Conservation (phyloP, 352 stramenopile species). For the Blastocystis sp. region DNA sequence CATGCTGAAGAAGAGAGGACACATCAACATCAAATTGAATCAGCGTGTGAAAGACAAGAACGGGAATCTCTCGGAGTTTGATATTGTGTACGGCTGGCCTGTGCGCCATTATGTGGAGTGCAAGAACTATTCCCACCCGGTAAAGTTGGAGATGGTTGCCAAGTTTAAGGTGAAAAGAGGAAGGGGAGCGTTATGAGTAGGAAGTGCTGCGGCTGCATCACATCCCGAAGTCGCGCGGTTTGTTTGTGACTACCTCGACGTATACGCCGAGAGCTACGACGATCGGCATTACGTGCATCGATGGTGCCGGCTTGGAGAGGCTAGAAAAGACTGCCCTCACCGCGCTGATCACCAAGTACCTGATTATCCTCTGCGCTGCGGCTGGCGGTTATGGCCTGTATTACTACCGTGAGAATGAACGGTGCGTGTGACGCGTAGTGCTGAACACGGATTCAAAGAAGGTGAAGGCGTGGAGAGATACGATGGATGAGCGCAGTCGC, state of each 20-base stretch:
- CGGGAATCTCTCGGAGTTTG: constrained; percentile 67
- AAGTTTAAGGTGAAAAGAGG: constrained; percentile 52
- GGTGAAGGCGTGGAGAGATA: constrained; percentile 7
- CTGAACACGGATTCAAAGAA: constrained; percentile 11
- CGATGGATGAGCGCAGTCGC: background rate
- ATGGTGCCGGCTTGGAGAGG: constrained; percentile 37
- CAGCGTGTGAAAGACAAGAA: constrained; percentile 64
- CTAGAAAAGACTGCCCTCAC: constrained; percentile 55
- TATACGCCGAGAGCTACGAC: constrained; percentile 66
- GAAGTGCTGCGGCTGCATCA: constrained; percentile 60
- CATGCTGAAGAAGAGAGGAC: constrained; percentile 62
- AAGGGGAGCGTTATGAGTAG: background rate
- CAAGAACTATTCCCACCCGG: constrained; percentile 65
- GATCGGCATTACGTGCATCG: constrained; percentile 66
- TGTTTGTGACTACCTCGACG: constrained; percentile 67
- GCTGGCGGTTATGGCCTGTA: constrained; percentile 32
- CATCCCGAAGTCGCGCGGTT: constrained; percentile 51
- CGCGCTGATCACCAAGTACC: constrained; percentile 27
- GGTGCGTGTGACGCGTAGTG: background rate
- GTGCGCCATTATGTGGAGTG: constrained; percentile 68
- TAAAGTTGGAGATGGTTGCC: constrained; percentile 67
- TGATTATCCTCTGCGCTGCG: constrained; percentile 26
- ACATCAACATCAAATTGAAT: constrained; percentile 58
- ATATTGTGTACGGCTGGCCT: constrained; percentile 68
- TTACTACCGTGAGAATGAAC: constrained; percentile 2